Base-by-base conservation (phyloP, 805 yeast genomes). In the Saccharomycopsis sp. region DNA sequence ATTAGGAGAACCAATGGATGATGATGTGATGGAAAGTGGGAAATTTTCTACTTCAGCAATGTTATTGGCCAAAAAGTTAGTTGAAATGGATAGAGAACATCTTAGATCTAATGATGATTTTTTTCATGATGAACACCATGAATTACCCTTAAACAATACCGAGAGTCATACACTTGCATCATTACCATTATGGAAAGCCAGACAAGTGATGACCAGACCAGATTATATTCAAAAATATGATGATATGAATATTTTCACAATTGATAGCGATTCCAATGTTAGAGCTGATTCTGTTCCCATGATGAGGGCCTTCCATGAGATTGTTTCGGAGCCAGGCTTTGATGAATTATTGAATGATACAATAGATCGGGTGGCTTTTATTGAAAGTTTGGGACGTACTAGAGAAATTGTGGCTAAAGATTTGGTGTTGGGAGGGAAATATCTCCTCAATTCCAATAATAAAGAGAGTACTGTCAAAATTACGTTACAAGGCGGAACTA, bases 231-330 rank as follows among this genome's bases (percentile, higher is more conserved):
- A 82, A 51, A 61, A 56, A 20, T 81, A 79, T 54, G 94, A 84
- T 54, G 75, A 80, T 48, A 60, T 83, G 49, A 84, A 84, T 55
- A 72, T 84, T 21, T 84, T 84, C 58, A 80, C 94, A 2, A 74
- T 84, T 40, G 92, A 84, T 58, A 73, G 84, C 1, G 69, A 72
- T 42, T 75, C 85, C 0, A 63, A 71, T 39, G 94, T 84, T 2
- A 63, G 81, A 27, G 89, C 94, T 0, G 94, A 84, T 55, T 76
- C 85, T 6, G 80, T 81, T 2, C 88, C 89, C 1, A 83, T 84
- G 94, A 81, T 84, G 94, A 69, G 88, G 49, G 94, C 89, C 4
- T 84, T 84, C 55, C 74, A 81, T 44, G 94, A 84, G 53, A 79
- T 84, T 38, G 78, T 79, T 2, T 61, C 72, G 2, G 76, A 74